Evolutionary conservation across 177 flowering plant species (phyloP).

Genomic region (Tripterygium wilfordii): DNA sequence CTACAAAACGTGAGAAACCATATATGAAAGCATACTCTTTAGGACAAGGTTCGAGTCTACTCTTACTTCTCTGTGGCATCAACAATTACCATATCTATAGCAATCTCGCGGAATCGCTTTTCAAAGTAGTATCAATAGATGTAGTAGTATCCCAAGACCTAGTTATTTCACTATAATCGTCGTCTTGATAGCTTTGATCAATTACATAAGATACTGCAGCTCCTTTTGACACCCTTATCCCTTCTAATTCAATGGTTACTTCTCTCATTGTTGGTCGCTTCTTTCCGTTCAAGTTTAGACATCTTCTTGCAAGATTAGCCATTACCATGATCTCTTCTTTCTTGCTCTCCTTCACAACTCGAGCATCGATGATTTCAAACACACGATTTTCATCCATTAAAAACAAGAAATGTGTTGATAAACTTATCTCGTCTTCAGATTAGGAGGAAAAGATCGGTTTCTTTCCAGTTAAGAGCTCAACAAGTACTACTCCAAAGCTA

Average conservation of each 20-base stretch:
- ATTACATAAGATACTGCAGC: too few species aligned
- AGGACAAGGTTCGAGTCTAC: too few species aligned
- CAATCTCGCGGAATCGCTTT: too few species aligned
- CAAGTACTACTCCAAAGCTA: conserved; percentile 7
- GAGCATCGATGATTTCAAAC: not conserved
- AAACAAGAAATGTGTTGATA: not conserved
- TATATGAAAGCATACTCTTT: too few species aligned
- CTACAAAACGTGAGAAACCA: too few species aligned
- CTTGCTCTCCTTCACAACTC: not conserved
- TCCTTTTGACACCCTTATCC: not conserved
- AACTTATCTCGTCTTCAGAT: not conserved
- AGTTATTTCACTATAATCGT: too few species aligned
- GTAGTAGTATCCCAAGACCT: too few species aligned
- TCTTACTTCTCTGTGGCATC: too few species aligned
- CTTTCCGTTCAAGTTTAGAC: conserved; percentile 5
- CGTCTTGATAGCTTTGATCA: too few species aligned
- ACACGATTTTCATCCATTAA: not conserved
- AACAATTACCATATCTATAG: too few species aligned
- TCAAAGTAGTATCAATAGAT: too few species aligned
- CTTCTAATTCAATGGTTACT: conserved; percentile 1
- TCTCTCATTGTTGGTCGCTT: conserved; percentile 1
- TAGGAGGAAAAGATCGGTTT: not conserved
- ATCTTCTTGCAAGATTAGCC: not conserved
- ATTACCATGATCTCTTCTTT: not conserved
- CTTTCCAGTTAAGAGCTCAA: not conserved